phyloP scores from a whole-genome alignment of 805 yeast genomes.

The Saccharomycopsis lassenensis region DNA sequence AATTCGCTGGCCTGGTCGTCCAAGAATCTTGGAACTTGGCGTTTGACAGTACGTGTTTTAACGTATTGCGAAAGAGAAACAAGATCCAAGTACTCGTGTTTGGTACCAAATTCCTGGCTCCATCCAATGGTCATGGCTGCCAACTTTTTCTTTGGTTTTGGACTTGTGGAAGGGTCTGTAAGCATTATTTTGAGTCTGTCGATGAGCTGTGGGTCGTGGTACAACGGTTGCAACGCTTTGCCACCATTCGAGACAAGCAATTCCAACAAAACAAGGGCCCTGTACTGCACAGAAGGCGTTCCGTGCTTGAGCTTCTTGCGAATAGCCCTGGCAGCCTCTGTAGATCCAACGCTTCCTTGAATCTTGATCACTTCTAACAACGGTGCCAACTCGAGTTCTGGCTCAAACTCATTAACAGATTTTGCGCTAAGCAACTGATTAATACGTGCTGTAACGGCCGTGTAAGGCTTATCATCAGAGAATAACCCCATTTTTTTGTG shows the following conservation, averaged over 20 bases:
- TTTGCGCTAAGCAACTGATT: slow-evolving; percentile 26
- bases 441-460: slow-evolving; percentile 35
- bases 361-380: slow-evolving; percentile 15
- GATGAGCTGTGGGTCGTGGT: slow-evolving; percentile 56
- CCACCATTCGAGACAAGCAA: slow-evolving; percentile 49
- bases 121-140: slow-evolving; percentile 51
- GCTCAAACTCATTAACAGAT: slow-evolving; percentile 15
- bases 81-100: slow-evolving; percentile 38
- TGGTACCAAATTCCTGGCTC: slow-evolving; percentile 45
- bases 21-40: slow-evolving; percentile 15
- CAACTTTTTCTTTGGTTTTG: slow-evolving; percentile 36
- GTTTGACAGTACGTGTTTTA: too few species aligned
- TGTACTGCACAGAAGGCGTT: slow-evolving; percentile 44
- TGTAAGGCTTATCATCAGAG: slow-evolving; percentile 27
- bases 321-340: slow-evolving; percentile 83
- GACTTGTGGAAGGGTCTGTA: slow-evolving; percentile 29
- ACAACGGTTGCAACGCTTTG: slow-evolving; percentile 28
- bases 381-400: slow-evolving; percentile 17
- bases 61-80: slow-evolving; percentile 11
- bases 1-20: slow-evolving; percentile 21
- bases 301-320: slow-evolving; percentile 88
- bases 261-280: slow-evolving; percentile 55
- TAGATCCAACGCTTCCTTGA: slow-evolving; percentile 15
- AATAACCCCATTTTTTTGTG: slow-evolving; percentile 19
- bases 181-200: slow-evolving; percentile 40